These are phyloP conservation scores for Pisolithus tinctorius DNA, from an alignment of 768 basidiomycete genomes.

Conservation along the genomic window DNA sequence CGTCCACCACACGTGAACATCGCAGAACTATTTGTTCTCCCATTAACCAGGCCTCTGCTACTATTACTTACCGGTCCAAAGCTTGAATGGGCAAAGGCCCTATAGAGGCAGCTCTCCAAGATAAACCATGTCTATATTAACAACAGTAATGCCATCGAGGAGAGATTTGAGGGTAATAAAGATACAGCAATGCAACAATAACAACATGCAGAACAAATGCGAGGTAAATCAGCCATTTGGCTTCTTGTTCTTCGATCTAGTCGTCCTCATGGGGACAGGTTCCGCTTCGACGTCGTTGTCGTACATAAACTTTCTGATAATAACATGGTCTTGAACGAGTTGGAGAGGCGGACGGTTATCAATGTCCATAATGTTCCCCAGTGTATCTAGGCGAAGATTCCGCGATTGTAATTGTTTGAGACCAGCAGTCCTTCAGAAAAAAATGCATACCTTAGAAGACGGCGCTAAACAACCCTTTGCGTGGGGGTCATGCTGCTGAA, in stretches of 20 bases:
- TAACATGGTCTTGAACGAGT: no score
- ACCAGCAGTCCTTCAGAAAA: background rate
- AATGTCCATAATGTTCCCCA: conserved; percentile 63
- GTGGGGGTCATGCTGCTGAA: conserved; percentile 31
- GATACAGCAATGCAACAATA: no score
- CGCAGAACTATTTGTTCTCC: conserved; percentile 72
- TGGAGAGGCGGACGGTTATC: conserved; percentile 46
- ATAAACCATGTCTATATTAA: no score
- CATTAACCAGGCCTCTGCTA: conserved; percentile 71
- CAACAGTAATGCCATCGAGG: no score
- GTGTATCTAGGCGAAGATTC: conserved; percentile 56
- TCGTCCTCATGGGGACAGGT: no score
- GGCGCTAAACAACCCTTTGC: conserved; percentile 64
- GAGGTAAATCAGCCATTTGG: no score
- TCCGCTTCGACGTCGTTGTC: no score
- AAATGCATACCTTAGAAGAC: conserved; percentile 53
- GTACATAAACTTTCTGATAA: no score
- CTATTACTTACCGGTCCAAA: conserved; percentile 47
- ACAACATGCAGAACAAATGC: no score
- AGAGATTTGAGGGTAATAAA: no score
- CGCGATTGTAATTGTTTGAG: conserved; percentile 26
- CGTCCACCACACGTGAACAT: conserved; percentile 91
- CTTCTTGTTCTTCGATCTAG: no score
- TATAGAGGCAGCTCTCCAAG: background rate
- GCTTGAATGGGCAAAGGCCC: background rate